These are phyloP conservation scores for Candida peoriensis DNA, from an alignment of 805 yeast genomes.

Conservation along the genomic window DNA sequence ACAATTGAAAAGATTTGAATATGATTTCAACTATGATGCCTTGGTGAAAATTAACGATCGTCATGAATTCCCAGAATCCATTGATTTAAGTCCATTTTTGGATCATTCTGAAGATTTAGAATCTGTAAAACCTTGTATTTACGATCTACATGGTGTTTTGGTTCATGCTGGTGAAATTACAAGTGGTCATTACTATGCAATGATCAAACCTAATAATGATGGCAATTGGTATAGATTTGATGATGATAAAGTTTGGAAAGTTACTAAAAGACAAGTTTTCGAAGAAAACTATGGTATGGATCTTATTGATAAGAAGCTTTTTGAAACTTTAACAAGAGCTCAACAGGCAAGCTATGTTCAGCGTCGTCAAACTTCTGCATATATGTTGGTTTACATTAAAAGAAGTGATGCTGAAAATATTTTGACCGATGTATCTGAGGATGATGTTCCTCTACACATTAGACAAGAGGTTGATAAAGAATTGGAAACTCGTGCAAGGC, in stretches of 20 bases:
- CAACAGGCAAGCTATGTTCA: conserved; percentile 61
- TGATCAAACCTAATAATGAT: conserved; percentile 72
- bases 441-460: conserved; percentile 63
- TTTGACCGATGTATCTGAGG: conserved; percentile 50
- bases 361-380: conserved; percentile 88
- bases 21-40: conserved; percentile 83
- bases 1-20: conserved; percentile 91
- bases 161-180: conserved; percentile 96
- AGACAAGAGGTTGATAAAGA: conserved; percentile 63
- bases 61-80: conserved; percentile 79
- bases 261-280: conserved; percentile 77
- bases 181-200: conserved; percentile 93
- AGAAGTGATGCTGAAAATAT: conserved; percentile 52
- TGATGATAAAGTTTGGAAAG: conserved; percentile 91
- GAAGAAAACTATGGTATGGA: conserved; percentile 91
- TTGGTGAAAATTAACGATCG: conserved; percentile 89
- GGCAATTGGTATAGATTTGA: conserved; percentile 88
- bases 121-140: conserved; percentile 58
- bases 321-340: conserved; percentile 46
- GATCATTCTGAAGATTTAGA: conserved; percentile 42
- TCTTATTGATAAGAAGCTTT: conserved; percentile 42
- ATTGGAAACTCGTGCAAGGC: conserved; percentile 44
- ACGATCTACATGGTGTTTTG: conserved; percentile 85
- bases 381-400: conserved; percentile 91
- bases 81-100: conserved; percentile 76